Evolutionary conservation across 2,329 filamentous ascomycete species (phyloP).

Genomic region (Epichloe amarillans): DNA sequence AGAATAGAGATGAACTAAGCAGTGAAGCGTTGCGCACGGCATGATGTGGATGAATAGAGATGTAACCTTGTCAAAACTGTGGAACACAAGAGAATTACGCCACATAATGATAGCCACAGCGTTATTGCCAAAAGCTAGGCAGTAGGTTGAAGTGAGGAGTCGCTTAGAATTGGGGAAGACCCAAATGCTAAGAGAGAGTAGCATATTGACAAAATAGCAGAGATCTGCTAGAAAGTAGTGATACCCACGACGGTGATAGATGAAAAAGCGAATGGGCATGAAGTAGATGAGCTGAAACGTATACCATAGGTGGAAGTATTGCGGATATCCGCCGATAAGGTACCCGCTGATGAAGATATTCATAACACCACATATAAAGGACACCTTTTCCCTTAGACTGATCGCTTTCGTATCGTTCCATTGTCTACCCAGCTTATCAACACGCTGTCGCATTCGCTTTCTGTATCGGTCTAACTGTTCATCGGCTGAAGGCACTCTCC

Average conservation of each 20-base stretch:
- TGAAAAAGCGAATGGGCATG: slow-evolving; percentile 90
- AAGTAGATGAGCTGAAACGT: slow-evolving; percentile 79
- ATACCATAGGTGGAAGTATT: slow-evolving; percentile 90
- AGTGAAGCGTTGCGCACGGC: slow-evolving; percentile 89
- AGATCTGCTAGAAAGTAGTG: slow-evolving; percentile 96
- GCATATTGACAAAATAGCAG: slow-evolving; percentile 94
- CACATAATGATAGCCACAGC: slow-evolving; percentile 97
- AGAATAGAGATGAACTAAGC: slow-evolving; percentile 71
- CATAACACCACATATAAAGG: slow-evolving; percentile 90
- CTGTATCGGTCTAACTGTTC: slow-evolving; percentile 88
- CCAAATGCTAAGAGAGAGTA: slow-evolving; percentile 75
- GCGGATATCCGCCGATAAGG: slow-evolving; percentile 71
- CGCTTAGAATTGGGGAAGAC: slow-evolving; percentile 81
- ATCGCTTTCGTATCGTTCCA: slow-evolving; percentile 89
- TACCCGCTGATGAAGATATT: slow-evolving; percentile 98
- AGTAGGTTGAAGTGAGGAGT: slow-evolving; percentile 84
- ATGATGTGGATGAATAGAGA: slow-evolving; percentile 99
- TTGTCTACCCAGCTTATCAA: slow-evolving; percentile 71
- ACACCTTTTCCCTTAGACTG: slow-evolving; percentile 86
- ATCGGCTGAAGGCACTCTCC: slow-evolving; percentile 71
- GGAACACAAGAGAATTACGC: slow-evolving; percentile 96
- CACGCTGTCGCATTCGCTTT: slow-evolving; percentile 71
- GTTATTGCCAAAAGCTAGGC: slow-evolving; percentile 90
- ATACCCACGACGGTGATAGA: slow-evolving; percentile 81
- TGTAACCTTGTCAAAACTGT: slow-evolving; percentile 95